phyloP scores from a whole-genome alignment of 495 filamentous ascomycete species.

The Aspergillus indologenus region DNA sequence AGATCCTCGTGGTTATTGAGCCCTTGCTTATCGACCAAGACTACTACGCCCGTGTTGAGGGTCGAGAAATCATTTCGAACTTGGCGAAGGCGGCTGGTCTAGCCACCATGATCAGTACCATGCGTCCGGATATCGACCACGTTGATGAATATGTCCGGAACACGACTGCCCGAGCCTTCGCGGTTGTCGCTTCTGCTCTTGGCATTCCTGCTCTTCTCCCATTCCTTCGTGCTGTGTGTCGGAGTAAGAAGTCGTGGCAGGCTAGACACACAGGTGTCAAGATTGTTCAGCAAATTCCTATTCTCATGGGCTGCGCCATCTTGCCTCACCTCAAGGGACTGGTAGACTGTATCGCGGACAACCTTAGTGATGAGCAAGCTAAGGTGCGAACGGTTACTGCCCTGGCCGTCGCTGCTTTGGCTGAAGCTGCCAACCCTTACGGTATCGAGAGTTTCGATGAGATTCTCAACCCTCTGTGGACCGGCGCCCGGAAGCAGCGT shows the following conservation, averaged over 20 bases:
- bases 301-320: conserved; percentile 97
- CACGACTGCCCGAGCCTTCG: conserved; percentile 95
- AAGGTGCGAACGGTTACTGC: conserved; percentile 96
- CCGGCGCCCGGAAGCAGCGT: conserved; percentile 88
- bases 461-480: conserved; percentile 96
- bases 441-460: conserved; percentile 99
- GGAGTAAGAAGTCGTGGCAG: conserved; percentile 99
- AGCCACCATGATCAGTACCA: conserved; percentile 98
- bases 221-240: conserved; percentile 91
- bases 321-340: conserved; percentile 93
- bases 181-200: conserved; percentile 93
- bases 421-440: conserved; percentile 95
- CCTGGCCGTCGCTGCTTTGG: conserved; percentile 91
- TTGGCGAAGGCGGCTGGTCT: conserved; percentile 94
- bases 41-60: conserved; percentile 97
- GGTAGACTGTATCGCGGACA: conserved; percentile 94
- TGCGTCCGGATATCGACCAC: conserved; percentile 98
- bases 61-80: conserved; percentile 98
- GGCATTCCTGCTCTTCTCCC: conserved; percentile 94
- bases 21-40: conserved; percentile 98
- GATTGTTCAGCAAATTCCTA: conserved; percentile 99
- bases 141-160: conserved; percentile 99
- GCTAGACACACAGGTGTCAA: conserved; percentile 99
- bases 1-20: conserved; percentile 98
- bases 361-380: conserved; percentile 94